phyloP scores from a whole-genome alignment of 352 stramenopile species.

The Globisporangium barbulae region DNA sequence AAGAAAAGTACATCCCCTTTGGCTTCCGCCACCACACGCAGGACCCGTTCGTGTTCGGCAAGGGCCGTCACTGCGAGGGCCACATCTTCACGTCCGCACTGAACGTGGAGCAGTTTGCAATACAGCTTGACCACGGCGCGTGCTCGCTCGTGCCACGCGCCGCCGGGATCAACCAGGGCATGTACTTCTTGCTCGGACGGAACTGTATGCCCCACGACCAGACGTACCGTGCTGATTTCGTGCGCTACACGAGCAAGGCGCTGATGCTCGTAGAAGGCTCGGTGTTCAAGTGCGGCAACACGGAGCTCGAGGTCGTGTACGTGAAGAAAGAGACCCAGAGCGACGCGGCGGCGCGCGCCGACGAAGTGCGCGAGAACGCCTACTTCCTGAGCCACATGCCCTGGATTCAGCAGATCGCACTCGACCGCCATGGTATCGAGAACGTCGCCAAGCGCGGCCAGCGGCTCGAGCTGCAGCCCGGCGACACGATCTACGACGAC shows the following conservation, averaged over 20 bases:
- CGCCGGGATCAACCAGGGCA: conserved; percentile 60
- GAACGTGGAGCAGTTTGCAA: conserved; percentile 58
- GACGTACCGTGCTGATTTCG: conserved; percentile 33
- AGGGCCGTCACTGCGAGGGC: conserved; percentile 50
- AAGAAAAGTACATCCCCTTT: conserved; percentile 48
- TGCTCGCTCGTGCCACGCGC: conserved; percentile 56
- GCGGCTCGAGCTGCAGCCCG: conserved; percentile 34
- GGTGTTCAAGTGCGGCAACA: conserved; percentile 57
- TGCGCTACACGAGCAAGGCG: conserved; percentile 66
- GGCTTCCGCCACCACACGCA: conserved; percentile 43
- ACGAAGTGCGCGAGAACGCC: conserved; percentile 44
- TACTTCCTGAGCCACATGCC: conserved; percentile 43
- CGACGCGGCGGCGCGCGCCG: conserved; percentile 16
- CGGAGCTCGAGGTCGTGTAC: conserved; percentile 60
- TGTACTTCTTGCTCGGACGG: conserved; percentile 67
- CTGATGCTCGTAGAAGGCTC: conserved; percentile 67
- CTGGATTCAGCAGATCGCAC: conserved; percentile 58
- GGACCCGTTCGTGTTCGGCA: conserved; percentile 52
- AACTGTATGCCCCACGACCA: conserved; percentile 37
- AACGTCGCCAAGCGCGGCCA: conserved; percentile 47
- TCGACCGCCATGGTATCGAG: conserved; percentile 39
- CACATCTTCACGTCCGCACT: conserved; percentile 57
- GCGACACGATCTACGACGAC: conserved; percentile 57
- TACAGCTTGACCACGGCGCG: conserved; percentile 56
- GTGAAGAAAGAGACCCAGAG: conserved; percentile 31